Base-by-base conservation (phyloP, 495 filamentous ascomycete species). In the Annulohypoxylon moriforme region DNA sequence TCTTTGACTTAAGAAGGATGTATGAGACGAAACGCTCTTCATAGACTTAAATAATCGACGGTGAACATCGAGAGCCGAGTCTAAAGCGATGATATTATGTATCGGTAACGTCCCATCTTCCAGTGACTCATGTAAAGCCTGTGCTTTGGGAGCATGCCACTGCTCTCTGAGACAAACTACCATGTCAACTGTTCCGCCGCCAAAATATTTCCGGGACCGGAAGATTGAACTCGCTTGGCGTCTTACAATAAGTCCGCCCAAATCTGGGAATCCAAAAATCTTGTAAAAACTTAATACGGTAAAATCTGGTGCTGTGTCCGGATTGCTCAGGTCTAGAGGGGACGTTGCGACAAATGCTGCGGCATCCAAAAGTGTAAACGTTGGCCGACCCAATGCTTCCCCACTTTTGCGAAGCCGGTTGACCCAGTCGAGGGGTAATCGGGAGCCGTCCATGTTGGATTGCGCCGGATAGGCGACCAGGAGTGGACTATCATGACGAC, bases 101-200 rank as follows among this genome's bases (percentile, higher is more conserved):
- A 96, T 89, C 10, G 94, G 92, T 18, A 96, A 79, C 1, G 95
- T 97, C 5, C 95, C 95, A 80, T 98, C 94, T 76, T 98, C 95
- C 6, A 98, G 84, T 22, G 85, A 85, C 29, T 93, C 92, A 76
- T 97, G 93, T 0, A 95, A 82, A n/a, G 85, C 86, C 6, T 89
- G 84, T 22, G 82, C 81, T 74, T 95, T 96, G 57, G 87, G 85
- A 0, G 88, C 89, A 82, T 95, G 90, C 90, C 92, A 96, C 61
- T 86, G 84, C 68, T 89, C 89, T 67, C 83, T 87, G 24, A 82
- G 74, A 49, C 81, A 89, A 11, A 85, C 75, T 13, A 89, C 84
- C 86, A 96, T 91, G 69, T 97, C 94, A 1, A 97, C 94, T 0
- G 95, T 98, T 5, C 95, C 95, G n/a, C 95, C 95, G 1, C 95